Base-by-base conservation (phyloP, 345 rosid genomes). In the Toxicodendron radicans region DNA sequence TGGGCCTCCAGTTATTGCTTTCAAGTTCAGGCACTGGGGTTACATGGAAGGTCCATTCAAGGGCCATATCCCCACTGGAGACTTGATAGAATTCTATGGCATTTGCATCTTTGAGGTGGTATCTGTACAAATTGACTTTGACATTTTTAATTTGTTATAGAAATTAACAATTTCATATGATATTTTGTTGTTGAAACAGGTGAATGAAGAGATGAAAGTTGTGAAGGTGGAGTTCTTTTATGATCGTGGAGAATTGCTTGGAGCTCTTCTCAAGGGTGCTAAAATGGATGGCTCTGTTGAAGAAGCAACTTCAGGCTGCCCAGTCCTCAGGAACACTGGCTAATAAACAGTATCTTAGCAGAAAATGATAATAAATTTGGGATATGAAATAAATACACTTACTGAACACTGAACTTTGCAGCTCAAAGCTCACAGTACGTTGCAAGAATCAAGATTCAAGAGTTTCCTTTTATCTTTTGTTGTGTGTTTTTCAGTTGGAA, bases 1-100 rank as follows among this genome's bases (percentile, higher is more conserved):
- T 3, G 91, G 91, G 0, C 91, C 94, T 1, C 91, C 91, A 0
- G 63, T 64, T 64, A 85, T 89, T 12, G 79, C 70, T 1, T 87
- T 72, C 86, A 89, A 89, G 86, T 89, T 89, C 85, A 85, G 94
- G 80, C 91, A 89, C 80, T 86, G 94, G 90, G 94, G 87, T 43
- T 82, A 78, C 69, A 87, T 79, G 94, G 94, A 89, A 58, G 94
- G 94, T 56, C 94, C 93, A 64, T 89, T 87, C 80, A 87, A 84
- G 75, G 90, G 88, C 10, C 78, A 85, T 58, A 77, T 84, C 30
- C 85, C 93, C 2, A 89, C 91, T 0, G 91, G 86, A 2, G 91
- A 89, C 33, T 9, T 81, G 71, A 81, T 85, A 0, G 81, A 89
- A 64, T 32, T 83, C 51, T 75, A 17, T 59, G 88, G 91, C 24